Base-by-base conservation (phyloP, 1,284 basidiomycete genomes). In the Ceratobasidium sp. region DNA sequence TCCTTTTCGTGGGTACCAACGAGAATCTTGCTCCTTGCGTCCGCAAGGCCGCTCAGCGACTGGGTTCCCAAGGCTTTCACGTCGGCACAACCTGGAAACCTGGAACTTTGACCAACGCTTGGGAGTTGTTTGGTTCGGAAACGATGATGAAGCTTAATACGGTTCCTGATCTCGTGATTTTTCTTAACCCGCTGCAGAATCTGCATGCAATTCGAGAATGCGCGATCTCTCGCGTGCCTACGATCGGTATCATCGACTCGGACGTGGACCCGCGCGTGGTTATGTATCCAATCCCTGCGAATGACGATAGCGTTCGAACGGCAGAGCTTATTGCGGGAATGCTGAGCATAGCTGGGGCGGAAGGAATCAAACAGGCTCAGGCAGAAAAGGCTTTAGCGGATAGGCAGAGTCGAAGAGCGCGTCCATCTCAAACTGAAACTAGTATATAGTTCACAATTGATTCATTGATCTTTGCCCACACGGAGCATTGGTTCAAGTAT, bases 221-320 rank as follows among this genome's bases (percentile, higher is more conserved):
- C 81, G 93, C 93, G 6, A 87, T 91, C 66, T 89, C 91, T 78
- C 92, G 95, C 81, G 89, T 97, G 66, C 95, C 95, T 0, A 97
- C 95, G 0, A 89, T 97, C 79, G 95, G 91, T 35, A 92, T 99
- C 79, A 90, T 97, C 77, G 98, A 99, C 85, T 94, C 96, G 35
- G 96, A 99, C 83, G 94, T 92, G 51, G 98, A 99, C 84, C 98
- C 98, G 5, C 91, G 98, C 23, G 88, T 96, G 47, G 97, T 99
- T 77, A 99, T 98, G 88, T 99, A 99, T 84, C 93, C 98, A 45
- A 98, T 99, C 81, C 97, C 97, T 0, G 97, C 95, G 49, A 99
- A 99, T 84, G 97, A 99, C 85, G 97, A 99, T 85, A 95, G 92
- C 82, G 89, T 93, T 10, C 90, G 96, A 71, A 94, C 95, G 23